Evolutionary conservation across 148 eudicot genomes (phyloP), one percentile per base, ranked within the genome.

Genomic region (Polygonum maritimum): DNA sequence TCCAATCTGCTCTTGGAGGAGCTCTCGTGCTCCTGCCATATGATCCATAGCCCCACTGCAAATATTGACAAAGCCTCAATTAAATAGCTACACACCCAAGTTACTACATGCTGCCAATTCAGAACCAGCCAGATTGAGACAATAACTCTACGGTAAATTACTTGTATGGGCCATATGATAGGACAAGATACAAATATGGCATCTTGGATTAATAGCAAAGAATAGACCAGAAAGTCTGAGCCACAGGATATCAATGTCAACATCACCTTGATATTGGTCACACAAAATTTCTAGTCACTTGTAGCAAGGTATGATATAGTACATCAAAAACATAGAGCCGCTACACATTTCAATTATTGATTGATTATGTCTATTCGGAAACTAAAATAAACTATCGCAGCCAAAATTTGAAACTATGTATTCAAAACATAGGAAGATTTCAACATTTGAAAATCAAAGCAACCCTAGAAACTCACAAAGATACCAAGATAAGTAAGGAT

Each of bases 1-100:
- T 91, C 89, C 88, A 73, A 79, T 92, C 94, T 80, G 98, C 38
- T 36, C 98, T 87, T n/a, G 97, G 81, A 69, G 93, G 89, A 77
- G 95, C 86, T 15, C 90, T 87, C 13, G 88, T 86, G 85, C 88
- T 74, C 77, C 87, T 83, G 19, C 71, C 71, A 16, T 67, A 67
- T 15, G 71, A 33, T 38, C 71, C 71, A 67, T 67, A 67, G 19
- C 91, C 87, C 97, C 96, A 90, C 92, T 92, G 91, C 87, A 76
- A 82, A 62, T 62, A 62, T 9, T 62, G 57, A 79, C 74, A 74
- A 69, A 67, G 21, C 10, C 38, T 47, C 47, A 52, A 48, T 18
- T 35, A 70, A 69, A 13, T 36, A 35, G 19, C 36, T 60, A 22
- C 14, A 26, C 11, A 31, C 5, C 63, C 63, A 57, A 57, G 33